Evolutionary conservation across 1,284 basidiomycete species (phyloP).

Genomic region (Tausonia pullulans): DNA sequence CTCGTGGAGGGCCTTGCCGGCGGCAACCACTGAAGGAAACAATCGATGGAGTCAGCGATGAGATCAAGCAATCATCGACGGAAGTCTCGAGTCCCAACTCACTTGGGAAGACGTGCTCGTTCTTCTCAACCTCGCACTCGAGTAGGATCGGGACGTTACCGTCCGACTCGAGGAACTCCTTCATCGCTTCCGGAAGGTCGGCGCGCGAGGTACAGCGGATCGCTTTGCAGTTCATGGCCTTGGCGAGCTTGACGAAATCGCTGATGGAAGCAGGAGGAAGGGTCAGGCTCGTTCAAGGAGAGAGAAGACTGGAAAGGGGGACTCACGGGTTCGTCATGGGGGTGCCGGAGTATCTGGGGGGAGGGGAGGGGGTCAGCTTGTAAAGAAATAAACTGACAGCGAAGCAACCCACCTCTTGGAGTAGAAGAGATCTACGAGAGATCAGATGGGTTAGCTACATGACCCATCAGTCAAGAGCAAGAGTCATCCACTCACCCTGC

Average conservation of each 20-base stretch:
- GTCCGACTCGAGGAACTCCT: constrained; percentile 95
- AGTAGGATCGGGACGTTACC: constrained; percentile 73
- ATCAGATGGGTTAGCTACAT: no score
- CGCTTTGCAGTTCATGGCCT: constrained; percentile 84
- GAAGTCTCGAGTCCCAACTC: neutral
- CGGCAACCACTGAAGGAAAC: constrained; percentile 46
- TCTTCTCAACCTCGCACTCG: constrained; percentile 76
- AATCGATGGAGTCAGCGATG: neutral
- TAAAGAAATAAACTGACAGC: no score
- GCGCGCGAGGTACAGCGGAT: constrained; percentile 58
- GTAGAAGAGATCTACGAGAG: constrained; percentile 69
- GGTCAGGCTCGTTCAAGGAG: no score
- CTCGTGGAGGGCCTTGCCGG: constrained; percentile 85
- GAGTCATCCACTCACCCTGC: constrained; percentile 43
- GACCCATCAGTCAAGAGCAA: no score
- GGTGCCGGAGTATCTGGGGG: constrained; percentile 66
- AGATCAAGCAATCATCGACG: constrained; percentile 21
- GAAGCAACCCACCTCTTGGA: constrained; percentile 46
- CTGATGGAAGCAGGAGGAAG: no score
- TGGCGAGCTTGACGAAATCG: constrained; percentile 78
- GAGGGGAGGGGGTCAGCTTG: no score
- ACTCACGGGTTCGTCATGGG: constrained; percentile 69
- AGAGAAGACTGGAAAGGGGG: no score
- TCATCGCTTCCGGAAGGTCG: constrained; percentile 89
- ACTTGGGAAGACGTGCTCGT: constrained; percentile 49